Percentiles rank a stretch among this genome's conserved stretches.
Conservation (phyloP, 768 basidiomycete genomes). For the Amanita rimosa region DNA sequence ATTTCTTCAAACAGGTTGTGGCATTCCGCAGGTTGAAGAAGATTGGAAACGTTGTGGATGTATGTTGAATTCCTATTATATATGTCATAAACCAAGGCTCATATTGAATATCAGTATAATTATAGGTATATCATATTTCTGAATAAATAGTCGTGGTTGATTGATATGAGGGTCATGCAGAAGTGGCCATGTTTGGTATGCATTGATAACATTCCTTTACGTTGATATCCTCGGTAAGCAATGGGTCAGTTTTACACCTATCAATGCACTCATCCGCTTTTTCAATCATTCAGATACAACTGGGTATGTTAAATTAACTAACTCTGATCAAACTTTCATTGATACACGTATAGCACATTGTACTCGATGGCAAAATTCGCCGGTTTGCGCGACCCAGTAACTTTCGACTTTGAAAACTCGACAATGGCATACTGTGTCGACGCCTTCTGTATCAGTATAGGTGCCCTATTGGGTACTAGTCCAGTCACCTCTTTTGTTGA, state of each 20-base stretch:
- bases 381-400: conserved; percentile 72
- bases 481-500: conserved; percentile 81
- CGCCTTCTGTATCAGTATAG: conserved; percentile 73
- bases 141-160: not conserved
- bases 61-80: conserved; percentile 20
- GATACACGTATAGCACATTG: conserved; percentile 46
- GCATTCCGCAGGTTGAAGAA: conserved; percentile 54
- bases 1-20: conserved; percentile 80
- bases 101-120: conserved; percentile 27
- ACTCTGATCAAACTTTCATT: not conserved
- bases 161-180: conserved; percentile 17
- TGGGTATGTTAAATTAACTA: conserved; percentile 18
- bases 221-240: conserved; percentile 69
- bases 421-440: conserved; percentile 78
- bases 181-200: conserved; percentile 79
- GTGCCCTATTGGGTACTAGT: conserved; percentile 68
- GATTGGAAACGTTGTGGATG: conserved; percentile 57
- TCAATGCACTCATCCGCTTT: not conserved
- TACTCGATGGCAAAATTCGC: conserved; percentile 91
- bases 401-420: conserved; percentile 79
- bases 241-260: not conserved
- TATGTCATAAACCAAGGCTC: not conserved
- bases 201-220: conserved; percentile 81
- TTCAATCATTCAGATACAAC: conserved; percentile 30
- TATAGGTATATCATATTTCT: conserved; percentile 21